phyloP scores from a whole-genome alignment of 2,329 filamentous ascomycete genomes.

The Colletotrichum acutatum region DNA sequence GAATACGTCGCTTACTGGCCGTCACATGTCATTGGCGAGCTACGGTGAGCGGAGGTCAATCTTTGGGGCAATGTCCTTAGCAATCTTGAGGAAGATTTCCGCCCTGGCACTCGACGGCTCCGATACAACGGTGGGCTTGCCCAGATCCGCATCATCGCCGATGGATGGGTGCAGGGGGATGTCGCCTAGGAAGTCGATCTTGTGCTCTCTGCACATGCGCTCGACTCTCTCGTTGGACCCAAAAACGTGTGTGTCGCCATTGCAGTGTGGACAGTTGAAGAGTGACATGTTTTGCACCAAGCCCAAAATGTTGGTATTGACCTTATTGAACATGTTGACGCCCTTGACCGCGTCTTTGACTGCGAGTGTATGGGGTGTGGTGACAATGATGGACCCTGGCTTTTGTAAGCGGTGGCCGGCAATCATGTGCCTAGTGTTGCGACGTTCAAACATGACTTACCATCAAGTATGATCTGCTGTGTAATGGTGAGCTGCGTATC shows the following conservation, averaged over 20 bases:
- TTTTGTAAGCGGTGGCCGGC: background rate
- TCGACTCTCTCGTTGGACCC: constrained; percentile 73
- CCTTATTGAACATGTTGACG: constrained; percentile 91
- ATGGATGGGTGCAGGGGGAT: constrained; percentile 89
- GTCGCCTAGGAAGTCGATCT: constrained; percentile 85
- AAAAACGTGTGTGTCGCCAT: constrained; percentile 80
- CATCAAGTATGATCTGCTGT: constrained; percentile 91
- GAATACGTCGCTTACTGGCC: background rate
- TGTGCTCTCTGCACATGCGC: constrained; percentile 76
- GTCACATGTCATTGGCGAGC: background rate
- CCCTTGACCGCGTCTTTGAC: constrained; percentile 93
- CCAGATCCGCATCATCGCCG: constrained; percentile 86
- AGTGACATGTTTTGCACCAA: constrained; percentile 94
- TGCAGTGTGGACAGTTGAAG: constrained; percentile 83
- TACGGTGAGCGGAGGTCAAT: constrained; percentile 43
- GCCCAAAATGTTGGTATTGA: constrained; percentile 83
- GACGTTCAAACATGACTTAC: constrained; percentile 52
- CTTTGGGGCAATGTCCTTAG: constrained; percentile 62
- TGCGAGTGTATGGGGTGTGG: constrained; percentile 92
- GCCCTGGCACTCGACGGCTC: constrained; percentile 82
- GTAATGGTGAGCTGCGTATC: constrained; percentile 98
- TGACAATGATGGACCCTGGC: constrained; percentile 84
- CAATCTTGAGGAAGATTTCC: constrained; percentile 77
- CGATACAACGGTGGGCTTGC: constrained; percentile 89
- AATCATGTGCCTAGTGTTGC: background rate